phyloP scores from a whole-genome alignment of 2,329 filamentous ascomycete genomes.

The Graphiopsis chlorocephala region DNA sequence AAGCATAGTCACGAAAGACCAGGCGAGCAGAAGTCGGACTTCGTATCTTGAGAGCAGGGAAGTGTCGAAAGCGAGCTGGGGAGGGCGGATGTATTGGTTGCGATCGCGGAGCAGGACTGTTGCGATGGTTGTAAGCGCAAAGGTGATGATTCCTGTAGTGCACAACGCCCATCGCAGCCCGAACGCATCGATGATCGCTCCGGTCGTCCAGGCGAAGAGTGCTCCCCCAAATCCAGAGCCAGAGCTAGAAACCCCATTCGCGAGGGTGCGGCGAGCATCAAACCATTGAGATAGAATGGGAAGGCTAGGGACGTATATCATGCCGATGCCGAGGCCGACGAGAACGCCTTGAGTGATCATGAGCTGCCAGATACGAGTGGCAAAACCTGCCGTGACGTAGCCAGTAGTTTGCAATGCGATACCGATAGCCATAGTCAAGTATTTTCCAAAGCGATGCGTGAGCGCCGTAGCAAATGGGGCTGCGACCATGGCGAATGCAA shows the following conservation, averaged over 20 bases:
- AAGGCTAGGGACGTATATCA: slow-evolving; percentile 39
- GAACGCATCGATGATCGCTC: slow-evolving; percentile 37
- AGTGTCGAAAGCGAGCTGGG: slow-evolving; percentile 36
- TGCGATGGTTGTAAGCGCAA: slow-evolving; percentile 31
- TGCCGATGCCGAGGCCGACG: slow-evolving; percentile 41
- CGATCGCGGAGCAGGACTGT: slow-evolving; percentile 34
- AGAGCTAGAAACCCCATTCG: slow-evolving; percentile 40
- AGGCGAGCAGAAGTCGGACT: slow-evolving; percentile 38
- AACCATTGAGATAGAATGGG: slow-evolving; percentile 46
- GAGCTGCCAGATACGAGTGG: slow-evolving; percentile 37
- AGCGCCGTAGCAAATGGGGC: slow-evolving; percentile 35
- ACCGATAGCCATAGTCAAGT: slow-evolving; percentile 32
- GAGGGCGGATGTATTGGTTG: slow-evolving; percentile 34
- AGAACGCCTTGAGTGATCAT: slow-evolving; percentile 42
- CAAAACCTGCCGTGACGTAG: slow-evolving; percentile 37
- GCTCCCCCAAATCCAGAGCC: slow-evolving; percentile 43
- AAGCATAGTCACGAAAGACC: slow-evolving; percentile 47
- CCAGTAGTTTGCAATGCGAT: slow-evolving; percentile 31
- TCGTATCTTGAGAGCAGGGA: slow-evolving; percentile 33
- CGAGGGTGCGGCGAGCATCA: slow-evolving; percentile 37
- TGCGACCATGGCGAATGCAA: slow-evolving; percentile 37
- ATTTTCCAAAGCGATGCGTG: slow-evolving; percentile 27
- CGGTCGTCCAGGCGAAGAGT: slow-evolving; percentile 35
- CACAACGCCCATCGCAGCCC: slow-evolving; percentile 42
- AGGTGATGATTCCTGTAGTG: slow-evolving; percentile 36